Conservation (phyloP, 192 early-diverging fungal genomes). For the Endogone sp. region DNA sequence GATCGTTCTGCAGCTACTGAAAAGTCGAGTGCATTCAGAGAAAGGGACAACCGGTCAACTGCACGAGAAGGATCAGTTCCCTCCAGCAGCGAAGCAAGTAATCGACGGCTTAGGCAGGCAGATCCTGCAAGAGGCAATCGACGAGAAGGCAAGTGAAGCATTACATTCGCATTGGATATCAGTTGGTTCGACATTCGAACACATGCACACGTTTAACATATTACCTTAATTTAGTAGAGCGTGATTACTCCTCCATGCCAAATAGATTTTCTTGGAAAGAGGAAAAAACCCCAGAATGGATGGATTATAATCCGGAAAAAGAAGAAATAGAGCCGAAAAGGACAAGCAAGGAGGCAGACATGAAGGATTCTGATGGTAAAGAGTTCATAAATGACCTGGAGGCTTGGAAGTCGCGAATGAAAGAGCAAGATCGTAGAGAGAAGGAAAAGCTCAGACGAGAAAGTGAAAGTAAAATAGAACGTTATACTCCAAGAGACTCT, state of each 20-base stretch:
- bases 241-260: not conserved
- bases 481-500: conserved; percentile 15
- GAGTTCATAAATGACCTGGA: conserved; percentile 50
- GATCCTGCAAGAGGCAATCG: conserved; percentile 11
- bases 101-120: conserved; percentile 3
- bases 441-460: conserved; percentile 20
- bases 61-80: conserved; percentile 1
- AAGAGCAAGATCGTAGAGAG: conserved; percentile 43
- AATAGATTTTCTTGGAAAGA: not conserved
- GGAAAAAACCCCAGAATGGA: conserved; percentile 47
- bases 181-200: not conserved
- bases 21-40: not conserved
- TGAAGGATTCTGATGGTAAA: conserved; percentile 23
- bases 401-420: conserved; percentile 58
- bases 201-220: no score
- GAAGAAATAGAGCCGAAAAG: conserved; percentile 15
- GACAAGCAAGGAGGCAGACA: conserved; percentile 18
- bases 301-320: conserved; percentile 55
- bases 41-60: not conserved
- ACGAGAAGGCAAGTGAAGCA: conserved; percentile 11
- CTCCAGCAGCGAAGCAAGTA: not conserved
- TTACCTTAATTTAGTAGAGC: no score
- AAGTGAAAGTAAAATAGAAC: conserved; percentile 23
- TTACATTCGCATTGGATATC: not conserved
- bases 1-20: not conserved